Base-by-base conservation (phyloP, 352 stramenopile genomes). In the Phytophthora megakarya region DNA sequence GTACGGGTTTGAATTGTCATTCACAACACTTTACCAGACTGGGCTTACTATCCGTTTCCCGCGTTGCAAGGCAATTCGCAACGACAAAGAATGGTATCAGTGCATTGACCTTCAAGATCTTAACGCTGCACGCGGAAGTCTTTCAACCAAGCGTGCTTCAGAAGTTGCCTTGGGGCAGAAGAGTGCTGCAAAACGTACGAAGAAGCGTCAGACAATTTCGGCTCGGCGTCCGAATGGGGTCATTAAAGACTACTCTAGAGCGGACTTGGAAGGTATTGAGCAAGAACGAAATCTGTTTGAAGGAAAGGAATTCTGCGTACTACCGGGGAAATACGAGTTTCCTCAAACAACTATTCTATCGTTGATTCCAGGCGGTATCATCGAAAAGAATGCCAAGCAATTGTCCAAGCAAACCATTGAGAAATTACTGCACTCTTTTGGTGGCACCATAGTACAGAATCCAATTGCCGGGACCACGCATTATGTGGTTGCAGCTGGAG, bases 1-100 rank as follows among this genome's bases (percentile, higher is more conserved):
- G 7, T 95, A 92, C 37, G 87, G 87, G 10, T 95, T 95, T 61
- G 87, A 95, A 57, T 61, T 95, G 26, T 91, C 87, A 38, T 93
- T 86, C 57, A 83, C 87, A 28, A 89, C 79, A 19, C 58, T 92
- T 15, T 95, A 94, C 56, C 78, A 92, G 37, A 93, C 87, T 13
- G 84, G 84, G 1, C 63, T 95, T 25, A 95, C 87, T 1, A 74
- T 95, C 26, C 85, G 87, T 8, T 95, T 94, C 42, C 85, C 87
- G 19, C 81, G 87, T 3, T 88, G 80, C 56, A 93, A 95, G 61
- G 73, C 85, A 6, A 89, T 95, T 33, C 84, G 87, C 10, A 86
- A 87, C 46, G 85, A 95, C 40, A 95, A 94, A 63, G 66, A 78
- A 30, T 95, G 87, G 85, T 86, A 90, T 59, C 77, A 95, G 61